Evolutionary conservation across 1,284 basidiomycete species (phyloP), one percentile per base, ranked within the genome.

Genomic region (Baeospora myosura): DNA sequence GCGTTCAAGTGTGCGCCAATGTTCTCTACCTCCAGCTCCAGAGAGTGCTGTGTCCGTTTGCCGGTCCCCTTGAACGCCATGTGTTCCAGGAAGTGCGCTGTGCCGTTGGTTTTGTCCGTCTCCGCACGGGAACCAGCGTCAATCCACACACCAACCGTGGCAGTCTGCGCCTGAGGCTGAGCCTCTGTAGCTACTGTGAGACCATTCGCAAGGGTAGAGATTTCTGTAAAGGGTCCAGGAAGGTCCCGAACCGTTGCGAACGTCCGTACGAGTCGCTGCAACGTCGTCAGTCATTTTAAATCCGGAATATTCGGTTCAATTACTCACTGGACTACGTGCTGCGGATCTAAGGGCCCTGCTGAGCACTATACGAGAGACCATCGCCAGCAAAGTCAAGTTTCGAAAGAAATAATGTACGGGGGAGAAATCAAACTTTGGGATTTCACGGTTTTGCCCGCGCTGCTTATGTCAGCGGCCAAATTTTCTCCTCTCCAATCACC

Each of bases 141-240:
- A 59, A 98, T 96, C 94, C 94, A 99, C 45, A 98, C 88, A 55
- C 96, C 96, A 35, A 98, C 93, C 23, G 95, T 98, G 12, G 95
- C 95, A 10, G 95, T 98, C 68, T 95, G 89, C n/a, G 92, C 87
- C 61, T 91, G 83, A 17, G 92, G 79, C 52, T 94, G 90, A 20
- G 90, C 75, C 70, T 98, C 94, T 4, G 89, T 92, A 30, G 89
- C 88, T 51, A 93, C 80, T n/a, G 89, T 93, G 45, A 95, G 71
- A 46, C 93, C 93, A 69, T 95, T 96, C 12, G 88, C 73, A 42
- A 97, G 81, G 4, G 88, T 92, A 23, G 90, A 85, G 49, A 89
- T 79, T 65, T 93, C 81, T 37, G 92, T 95, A 48, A 84, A 71
- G 40, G 91, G 91, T 44, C 78, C 73, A 42, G 71, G 65, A 52